Percentiles rank a stretch among this genome's conserved stretches.
These are phyloP conservation scores for Colletotrichum neosansevieriae DNA, from an alignment of 2,329 filamentous ascomycete species.

Conservation along the genomic window DNA sequence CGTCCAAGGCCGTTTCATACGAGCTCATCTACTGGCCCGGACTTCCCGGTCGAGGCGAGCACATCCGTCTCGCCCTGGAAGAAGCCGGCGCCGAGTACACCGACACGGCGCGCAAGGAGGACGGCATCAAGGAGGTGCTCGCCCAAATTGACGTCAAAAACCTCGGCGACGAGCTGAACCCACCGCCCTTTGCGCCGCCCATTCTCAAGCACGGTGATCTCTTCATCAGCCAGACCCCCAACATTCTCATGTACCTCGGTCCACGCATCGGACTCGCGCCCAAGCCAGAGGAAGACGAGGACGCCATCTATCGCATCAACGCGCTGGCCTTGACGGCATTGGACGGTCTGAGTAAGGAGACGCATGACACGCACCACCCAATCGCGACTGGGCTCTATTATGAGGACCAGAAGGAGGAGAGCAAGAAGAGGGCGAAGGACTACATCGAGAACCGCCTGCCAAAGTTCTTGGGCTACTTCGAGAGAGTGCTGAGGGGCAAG, in stretches of 20 bases:
- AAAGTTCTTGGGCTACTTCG: slow-evolving; percentile 79
- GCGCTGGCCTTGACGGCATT: slow-evolving; percentile 76
- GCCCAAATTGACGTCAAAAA: slow-evolving; percentile 59
- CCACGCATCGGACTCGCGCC: slow-evolving; percentile 68
- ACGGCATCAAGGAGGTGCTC: slow-evolving; percentile 65
- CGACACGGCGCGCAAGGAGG: slow-evolving; percentile 64
- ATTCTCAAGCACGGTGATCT: slow-evolving; percentile 73
- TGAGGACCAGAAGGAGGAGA: slow-evolving; percentile 80
- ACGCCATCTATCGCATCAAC: slow-evolving; percentile 70
- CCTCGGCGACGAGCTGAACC: slow-evolving; percentile 66
- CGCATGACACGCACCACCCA: slow-evolving; percentile 83
- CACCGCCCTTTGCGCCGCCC: slow-evolving; percentile 75
- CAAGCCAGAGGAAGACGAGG: slow-evolving; percentile 54
- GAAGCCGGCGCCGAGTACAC: slow-evolving; percentile 73
- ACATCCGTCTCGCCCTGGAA: slow-evolving; percentile 79
- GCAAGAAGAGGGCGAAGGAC: slow-evolving; percentile 66
- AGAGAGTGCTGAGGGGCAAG: slow-evolving; percentile 72
- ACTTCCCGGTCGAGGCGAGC: slow-evolving; percentile 80
- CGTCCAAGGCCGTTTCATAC: slow-evolving; percentile 63
- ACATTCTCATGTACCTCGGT: slow-evolving; percentile 79
- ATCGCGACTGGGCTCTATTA: slow-evolving; percentile 71
- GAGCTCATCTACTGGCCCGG: slow-evolving; percentile 79
- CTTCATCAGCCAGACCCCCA: slow-evolving; percentile 76
- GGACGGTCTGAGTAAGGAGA: slow-evolving; percentile 77
- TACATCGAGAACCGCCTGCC: slow-evolving; percentile 74